Evolutionary conservation across 148 eudicot genomes (phyloP), one percentile per base, ranked within the genome.

Genomic region (Vaccinium darrowii): DNA sequence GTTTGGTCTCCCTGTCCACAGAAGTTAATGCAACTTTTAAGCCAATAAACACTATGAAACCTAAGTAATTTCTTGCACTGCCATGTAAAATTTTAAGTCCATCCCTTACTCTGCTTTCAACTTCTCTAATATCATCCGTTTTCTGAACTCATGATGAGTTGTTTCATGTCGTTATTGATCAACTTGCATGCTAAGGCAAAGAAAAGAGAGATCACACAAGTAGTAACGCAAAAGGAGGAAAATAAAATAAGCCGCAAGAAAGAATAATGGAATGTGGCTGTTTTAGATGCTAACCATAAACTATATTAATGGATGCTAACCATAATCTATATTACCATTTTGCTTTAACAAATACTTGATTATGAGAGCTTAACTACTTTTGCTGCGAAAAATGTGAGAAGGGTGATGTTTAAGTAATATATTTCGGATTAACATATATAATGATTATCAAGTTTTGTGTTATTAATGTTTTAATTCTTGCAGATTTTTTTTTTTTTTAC

Each of bases 121-220:
- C 91, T 87, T 92, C 96, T 92, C 99, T 89, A 51, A 97, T 91
- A 25, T 91, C 94, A 85, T 97, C 95, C 63, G 98, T 97, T 97
- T 89, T 97, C 98, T 54, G 99, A 94, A 87, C 95, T 94, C 88
- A 96, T 88, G 69, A 96, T 87, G 83, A 97, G 94, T 88, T 94
- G 99, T 84, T 94, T 97, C 99, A 95, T 95, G 92, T 84, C 91
- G 87, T 97, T 97, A 88, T 91, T 89, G 79, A 97, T 89, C 91
- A 97, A 90, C 88, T 87, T 97, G 96, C 99, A 97, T 21, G 99
- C 99, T 95, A 93, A 88, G 80, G 23, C 27, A 74, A 83, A 78
- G 53, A 69, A 80, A 72, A 39, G 10, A 53, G 53, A 14, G 14
- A 30, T 1, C 8, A 33, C 2, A 7, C 18, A 79, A 79, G 23